Base-by-base conservation (phyloP, 2,329 filamentous ascomycete species). In the Chalara sp. region DNA sequence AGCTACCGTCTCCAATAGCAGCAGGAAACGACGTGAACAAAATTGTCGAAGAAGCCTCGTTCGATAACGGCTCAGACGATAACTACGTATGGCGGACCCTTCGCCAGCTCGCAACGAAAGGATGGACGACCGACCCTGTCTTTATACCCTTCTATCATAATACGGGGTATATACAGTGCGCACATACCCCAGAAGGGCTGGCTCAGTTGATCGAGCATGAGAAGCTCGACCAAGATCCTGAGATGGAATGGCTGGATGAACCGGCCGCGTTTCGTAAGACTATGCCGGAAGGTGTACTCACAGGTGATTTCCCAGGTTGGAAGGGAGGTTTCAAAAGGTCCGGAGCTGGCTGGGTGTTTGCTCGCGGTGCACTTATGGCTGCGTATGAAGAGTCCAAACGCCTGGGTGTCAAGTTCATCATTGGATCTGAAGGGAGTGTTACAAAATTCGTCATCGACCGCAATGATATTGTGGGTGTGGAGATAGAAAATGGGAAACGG, bases 11-110 rank as follows among this genome's bases (percentile, higher is more conserved):
- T 59, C 65, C 49, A 64, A 67, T 65, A 58, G 81, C 80, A 0
- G 80, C 78, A 0, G 79, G 73, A 21, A 79, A 80, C 52, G 78
- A 83, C 55, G 60, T 83, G 30, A 83, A 83, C 61, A 83, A 83
- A 63, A 82, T 83, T 50, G 68, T 83, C 6, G 58, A 60, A 52
- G 43, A 60, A 60, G 58, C 56, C 58, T 67, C 51, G 55, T 61
- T 32, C 60, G 66, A 46, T n/a, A 41, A 52, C 11, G 40, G 40
- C n/a, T 41, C 50, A 35, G 41, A 46, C n/a, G 48, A 31, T 11
- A 42, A 29, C 41, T 41, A 45, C 49, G 63, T 69, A n/a, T 62
- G 61, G 45, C 67, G 61, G 49, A 62, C 39, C 28, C 55, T 64
- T 64, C 58, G 70, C 47, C 60, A 67, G 50, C 57, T 70, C 50